These are phyloP conservation scores for Kwoniella bestiolae DNA, from an alignment of 768 basidiomycete species.

Conservation along the genomic window DNA sequence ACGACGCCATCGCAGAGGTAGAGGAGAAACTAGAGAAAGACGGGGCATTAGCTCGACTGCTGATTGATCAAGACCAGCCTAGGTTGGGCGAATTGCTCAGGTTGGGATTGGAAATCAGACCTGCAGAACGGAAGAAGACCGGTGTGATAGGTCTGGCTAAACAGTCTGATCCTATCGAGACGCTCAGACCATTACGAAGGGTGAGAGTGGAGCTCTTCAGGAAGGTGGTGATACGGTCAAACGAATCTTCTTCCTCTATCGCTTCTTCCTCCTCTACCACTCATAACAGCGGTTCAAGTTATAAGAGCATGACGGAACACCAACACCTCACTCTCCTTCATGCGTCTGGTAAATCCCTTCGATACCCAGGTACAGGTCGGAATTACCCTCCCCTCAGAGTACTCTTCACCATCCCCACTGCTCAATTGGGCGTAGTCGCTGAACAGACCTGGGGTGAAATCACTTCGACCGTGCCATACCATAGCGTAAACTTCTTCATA, in stretches of 20 bases:
- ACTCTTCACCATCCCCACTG: constrained; percentile 74
- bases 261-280: constrained; percentile 13
- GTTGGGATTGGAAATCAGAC: constrained; percentile 49
- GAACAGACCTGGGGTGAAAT: constrained; percentile 70
- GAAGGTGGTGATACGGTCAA: constrained; percentile 22
- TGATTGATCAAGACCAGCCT: constrained; percentile 38
- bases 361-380: constrained; percentile 72
- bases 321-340: constrained; percentile 64
- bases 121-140: constrained; percentile 37
- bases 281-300: not conserved
- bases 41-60: constrained; percentile 38
- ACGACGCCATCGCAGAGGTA: constrained; percentile 23
- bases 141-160: constrained; percentile 31
- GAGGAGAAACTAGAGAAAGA: constrained; percentile 36
- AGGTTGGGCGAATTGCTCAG: constrained; percentile 43
- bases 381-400: constrained; percentile 66
- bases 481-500: constrained; percentile 77
- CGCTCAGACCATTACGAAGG: constrained; percentile 42
- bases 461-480: constrained; percentile 79
- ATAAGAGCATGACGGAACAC: too few species aligned
- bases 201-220: constrained; percentile 54
- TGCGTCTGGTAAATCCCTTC: constrained; percentile 86
- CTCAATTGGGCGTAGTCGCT: constrained; percentile 58
- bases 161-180: constrained; percentile 38
- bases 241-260: not conserved